These are phyloP conservation scores for Monosporozyma yasuniensis DNA, from an alignment of 805 yeast genomes.

Conservation along the genomic window DNA sequence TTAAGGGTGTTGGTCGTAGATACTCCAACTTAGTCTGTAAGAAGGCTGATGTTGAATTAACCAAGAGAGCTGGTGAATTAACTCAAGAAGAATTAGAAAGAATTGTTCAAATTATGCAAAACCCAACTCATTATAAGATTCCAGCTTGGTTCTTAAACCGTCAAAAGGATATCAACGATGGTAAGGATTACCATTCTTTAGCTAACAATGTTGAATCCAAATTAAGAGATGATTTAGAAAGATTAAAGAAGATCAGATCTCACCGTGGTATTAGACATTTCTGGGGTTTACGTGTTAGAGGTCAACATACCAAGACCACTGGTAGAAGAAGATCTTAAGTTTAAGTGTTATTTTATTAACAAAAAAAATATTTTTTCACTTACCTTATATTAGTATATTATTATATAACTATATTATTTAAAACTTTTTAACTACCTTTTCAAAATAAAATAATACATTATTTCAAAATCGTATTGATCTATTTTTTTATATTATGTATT, in stretches of 20 bases:
- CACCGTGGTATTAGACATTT: conserved; percentile 99
- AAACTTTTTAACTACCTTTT: background rate
- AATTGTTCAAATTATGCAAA: conserved; percentile 98
- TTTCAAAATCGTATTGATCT: too few species aligned
- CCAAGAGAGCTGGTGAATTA: conserved; percentile 99
- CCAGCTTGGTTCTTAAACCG: conserved; percentile 99
- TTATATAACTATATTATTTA: background rate
- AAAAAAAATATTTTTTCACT: background rate
- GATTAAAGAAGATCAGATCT: conserved; percentile 99
- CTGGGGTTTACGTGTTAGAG: conserved; percentile 99
- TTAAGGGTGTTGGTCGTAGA: conserved; percentile 99
- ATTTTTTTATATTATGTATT: too few species aligned
- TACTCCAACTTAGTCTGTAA: conserved; percentile 99
- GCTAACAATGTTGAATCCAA: conserved; percentile 99
- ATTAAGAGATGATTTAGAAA: conserved; percentile 99
- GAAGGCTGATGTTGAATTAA: conserved; percentile 98
- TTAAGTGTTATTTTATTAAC: too few species aligned
- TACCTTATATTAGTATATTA: background rate
- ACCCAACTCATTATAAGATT: conserved; percentile 98
- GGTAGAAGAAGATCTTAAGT: conserved; percentile 69
- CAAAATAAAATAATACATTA: background rate
- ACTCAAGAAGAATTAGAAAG: conserved; percentile 99
- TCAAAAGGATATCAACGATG: conserved; percentile 97
- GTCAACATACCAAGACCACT: conserved; percentile 99
- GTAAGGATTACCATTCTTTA: conserved; percentile 97